A percentile compares a stretch with the other conserved stretches of the same genome.
These are phyloP conservation scores for Plasmodium sp. DNA, from an alignment of 169 alveolate genomes.

Conservation along the genomic window DNA sequence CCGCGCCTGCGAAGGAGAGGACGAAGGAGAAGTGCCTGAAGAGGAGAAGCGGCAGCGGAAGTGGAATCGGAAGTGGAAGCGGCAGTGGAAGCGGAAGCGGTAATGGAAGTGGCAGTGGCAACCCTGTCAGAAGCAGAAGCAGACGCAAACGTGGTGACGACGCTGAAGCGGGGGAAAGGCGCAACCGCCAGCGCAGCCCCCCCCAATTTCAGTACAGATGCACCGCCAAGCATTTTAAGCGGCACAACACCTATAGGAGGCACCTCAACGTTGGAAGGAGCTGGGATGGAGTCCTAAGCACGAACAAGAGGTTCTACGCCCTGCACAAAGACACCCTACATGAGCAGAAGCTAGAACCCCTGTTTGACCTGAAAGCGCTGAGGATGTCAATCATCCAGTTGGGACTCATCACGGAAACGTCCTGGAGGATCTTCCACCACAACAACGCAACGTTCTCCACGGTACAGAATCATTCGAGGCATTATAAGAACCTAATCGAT, in stretches of 20 bases:
- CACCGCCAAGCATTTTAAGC: background rate
- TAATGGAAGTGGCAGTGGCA: background rate
- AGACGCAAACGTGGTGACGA: background rate
- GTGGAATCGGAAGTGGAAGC: background rate
- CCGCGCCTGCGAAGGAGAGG: background rate
- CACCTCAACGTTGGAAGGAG: slow-evolving; percentile 1
- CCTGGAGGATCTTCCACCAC: slow-evolving; percentile 67
- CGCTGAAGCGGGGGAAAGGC: background rate
- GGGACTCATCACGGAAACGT: slow-evolving; percentile 63
- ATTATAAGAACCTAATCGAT: slow-evolving; percentile 35
- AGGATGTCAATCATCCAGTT: slow-evolving; percentile 34
- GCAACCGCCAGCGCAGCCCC: background rate
- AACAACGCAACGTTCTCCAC: slow-evolving; percentile 46
- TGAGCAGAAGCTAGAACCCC: background rate
- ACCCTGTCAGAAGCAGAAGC: background rate
- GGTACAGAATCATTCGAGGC: slow-evolving; percentile 28
- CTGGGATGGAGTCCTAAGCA: slow-evolving; percentile 38
- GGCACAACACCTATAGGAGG: slow-evolving; percentile 29
- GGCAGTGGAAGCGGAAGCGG: background rate
- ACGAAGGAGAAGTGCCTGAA: background rate
- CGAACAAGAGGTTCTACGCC: slow-evolving; percentile 33
- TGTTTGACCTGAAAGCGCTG: slow-evolving; percentile 37
- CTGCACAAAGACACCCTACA: background rate
- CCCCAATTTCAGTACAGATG: background rate
- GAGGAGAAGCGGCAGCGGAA: background rate